Conservation (phyloP, 768 basidiomycete genomes). For the Austroboletus eburneus region DNA sequence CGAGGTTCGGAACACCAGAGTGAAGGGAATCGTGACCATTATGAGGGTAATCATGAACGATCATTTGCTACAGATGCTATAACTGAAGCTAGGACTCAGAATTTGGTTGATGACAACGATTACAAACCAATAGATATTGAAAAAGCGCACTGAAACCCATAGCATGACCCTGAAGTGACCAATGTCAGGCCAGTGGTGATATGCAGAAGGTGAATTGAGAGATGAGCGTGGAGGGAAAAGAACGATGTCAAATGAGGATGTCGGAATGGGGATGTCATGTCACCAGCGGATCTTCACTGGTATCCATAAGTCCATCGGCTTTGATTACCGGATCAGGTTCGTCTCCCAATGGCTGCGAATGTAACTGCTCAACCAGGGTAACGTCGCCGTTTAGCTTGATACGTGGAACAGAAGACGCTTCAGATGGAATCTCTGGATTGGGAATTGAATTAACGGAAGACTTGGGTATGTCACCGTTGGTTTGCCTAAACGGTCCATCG, state of each 20-base stretch:
- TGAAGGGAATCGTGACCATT: constrained; percentile 30
- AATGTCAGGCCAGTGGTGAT: constrained; percentile 7
- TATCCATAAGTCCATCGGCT: constrained; percentile 62
- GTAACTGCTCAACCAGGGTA: constrained; percentile 45
- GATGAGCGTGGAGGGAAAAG: background rate
- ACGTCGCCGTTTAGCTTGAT: constrained; percentile 45
- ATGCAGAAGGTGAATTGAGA: constrained; percentile 7
- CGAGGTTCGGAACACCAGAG: constrained; percentile 22
- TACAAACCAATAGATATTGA: constrained; percentile 32
- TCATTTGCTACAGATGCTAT: constrained; percentile 32
- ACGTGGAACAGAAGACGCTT: constrained; percentile 45
- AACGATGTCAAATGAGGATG: background rate
- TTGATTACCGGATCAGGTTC: constrained; percentile 48
- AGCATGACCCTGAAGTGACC: constrained; percentile 13
- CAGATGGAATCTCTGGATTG: constrained; percentile 32
- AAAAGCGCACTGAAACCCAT: constrained; percentile 22
- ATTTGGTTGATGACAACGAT: constrained; percentile 25
- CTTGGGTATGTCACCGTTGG: constrained; percentile 34
- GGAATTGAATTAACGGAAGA: constrained; percentile 20
- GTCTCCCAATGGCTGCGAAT: constrained; percentile 50
- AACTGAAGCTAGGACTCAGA: constrained; percentile 20
- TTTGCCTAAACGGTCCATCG: constrained; percentile 25
- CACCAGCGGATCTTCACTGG: constrained; percentile 57
- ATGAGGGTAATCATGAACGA: constrained; percentile 34
- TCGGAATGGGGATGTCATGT: constrained; percentile 18